Percentiles rank a stretch among this genome's conserved stretches.
Evolutionary conservation across 768 basidiomycete species (phyloP).

Genomic region (Rickenella mellea): DNA sequence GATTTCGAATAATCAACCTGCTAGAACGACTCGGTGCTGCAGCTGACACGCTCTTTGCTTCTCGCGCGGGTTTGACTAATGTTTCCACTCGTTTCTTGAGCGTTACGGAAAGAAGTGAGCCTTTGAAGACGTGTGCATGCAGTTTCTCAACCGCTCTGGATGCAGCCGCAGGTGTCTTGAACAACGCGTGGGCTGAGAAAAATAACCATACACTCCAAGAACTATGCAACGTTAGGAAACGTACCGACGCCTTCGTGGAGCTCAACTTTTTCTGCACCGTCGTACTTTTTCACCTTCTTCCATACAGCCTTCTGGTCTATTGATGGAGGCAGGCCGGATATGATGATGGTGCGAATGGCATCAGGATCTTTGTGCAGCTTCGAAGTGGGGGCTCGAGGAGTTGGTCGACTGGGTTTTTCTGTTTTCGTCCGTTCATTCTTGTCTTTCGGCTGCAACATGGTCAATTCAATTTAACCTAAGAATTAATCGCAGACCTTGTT

Average conservation of each 20-base stretch:
- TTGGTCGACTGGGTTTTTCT: constrained; percentile 32
- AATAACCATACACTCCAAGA: background rate
- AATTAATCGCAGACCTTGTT: constrained; percentile 43
- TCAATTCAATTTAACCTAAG: background rate
- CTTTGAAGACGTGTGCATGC: constrained; percentile 91
- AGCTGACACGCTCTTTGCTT: constrained; percentile 13
- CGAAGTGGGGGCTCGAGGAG: constrained; percentile 22
- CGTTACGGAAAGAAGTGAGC: constrained; percentile 73
- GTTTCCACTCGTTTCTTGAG: constrained; percentile 80
- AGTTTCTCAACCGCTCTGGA: constrained; percentile 67
- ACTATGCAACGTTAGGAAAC: background rate
- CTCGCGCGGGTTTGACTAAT: constrained; percentile 36
- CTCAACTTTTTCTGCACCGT: constrained; percentile 67
- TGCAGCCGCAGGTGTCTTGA: constrained; percentile 58
- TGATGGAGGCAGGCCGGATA: constrained; percentile 60
- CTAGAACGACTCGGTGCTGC: constrained; percentile 56
- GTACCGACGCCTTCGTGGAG: constrained; percentile 14
- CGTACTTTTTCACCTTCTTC: constrained; percentile 80
- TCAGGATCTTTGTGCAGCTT: constrained; percentile 51
- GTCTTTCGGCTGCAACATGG: constrained; percentile 17
- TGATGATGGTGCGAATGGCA: constrained; percentile 74
- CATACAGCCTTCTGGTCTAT: constrained; percentile 61
- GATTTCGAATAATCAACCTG: constrained; percentile 84
- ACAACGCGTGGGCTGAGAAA: constrained; percentile 60
- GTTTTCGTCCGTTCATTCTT: constrained; percentile 21